Conservation (phyloP, 2,329 filamentous ascomycete genomes). For the Cryphonectria naterciae region DNA sequence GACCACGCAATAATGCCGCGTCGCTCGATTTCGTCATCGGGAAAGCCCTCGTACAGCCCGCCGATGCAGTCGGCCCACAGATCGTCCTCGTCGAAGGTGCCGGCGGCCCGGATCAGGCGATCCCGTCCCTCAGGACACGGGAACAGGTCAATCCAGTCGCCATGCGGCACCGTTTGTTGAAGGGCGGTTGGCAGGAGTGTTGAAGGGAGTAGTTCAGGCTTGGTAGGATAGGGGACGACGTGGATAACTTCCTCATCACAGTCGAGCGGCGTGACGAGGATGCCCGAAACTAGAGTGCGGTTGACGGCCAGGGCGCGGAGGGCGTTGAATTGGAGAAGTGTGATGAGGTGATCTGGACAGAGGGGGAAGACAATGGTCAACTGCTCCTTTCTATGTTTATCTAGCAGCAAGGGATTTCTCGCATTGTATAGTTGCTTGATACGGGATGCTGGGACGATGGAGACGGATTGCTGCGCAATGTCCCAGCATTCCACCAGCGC, state of each 20-base stretch:
- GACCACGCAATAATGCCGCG: slow-evolving; percentile 49
- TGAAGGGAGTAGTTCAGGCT: slow-evolving; percentile 37
- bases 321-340: slow-evolving; percentile 47
- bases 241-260: slow-evolving; percentile 39
- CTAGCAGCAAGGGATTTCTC: slow-evolving; percentile 37
- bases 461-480: slow-evolving; percentile 38
- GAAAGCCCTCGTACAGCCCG: slow-evolving; percentile 49
- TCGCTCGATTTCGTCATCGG: slow-evolving; percentile 45
- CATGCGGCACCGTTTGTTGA: slow-evolving; percentile 44
- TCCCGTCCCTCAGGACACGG: slow-evolving; percentile 45
- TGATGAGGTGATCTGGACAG: slow-evolving; percentile 46
- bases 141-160: slow-evolving; percentile 47
- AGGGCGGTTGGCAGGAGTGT: slow-evolving; percentile 44
- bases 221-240: slow-evolving; percentile 37
- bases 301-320: slow-evolving; percentile 44
- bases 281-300: slow-evolving; percentile 40
- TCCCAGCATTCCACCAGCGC: slow-evolving; percentile 42
- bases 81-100: slow-evolving; percentile 47
- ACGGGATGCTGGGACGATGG: slow-evolving; percentile 37
- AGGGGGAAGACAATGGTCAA: slow-evolving; percentile 41
- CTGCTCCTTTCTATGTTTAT: slow-evolving; percentile 33
- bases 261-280: slow-evolving; percentile 30
- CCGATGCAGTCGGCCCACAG: slow-evolving; percentile 48
- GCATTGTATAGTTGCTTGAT: slow-evolving; percentile 39
- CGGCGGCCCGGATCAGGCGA: slow-evolving; percentile 42